Base-by-base conservation (phyloP, 2,329 filamentous ascomycete genomes). In the Davidsoniella neocaledoniae region DNA sequence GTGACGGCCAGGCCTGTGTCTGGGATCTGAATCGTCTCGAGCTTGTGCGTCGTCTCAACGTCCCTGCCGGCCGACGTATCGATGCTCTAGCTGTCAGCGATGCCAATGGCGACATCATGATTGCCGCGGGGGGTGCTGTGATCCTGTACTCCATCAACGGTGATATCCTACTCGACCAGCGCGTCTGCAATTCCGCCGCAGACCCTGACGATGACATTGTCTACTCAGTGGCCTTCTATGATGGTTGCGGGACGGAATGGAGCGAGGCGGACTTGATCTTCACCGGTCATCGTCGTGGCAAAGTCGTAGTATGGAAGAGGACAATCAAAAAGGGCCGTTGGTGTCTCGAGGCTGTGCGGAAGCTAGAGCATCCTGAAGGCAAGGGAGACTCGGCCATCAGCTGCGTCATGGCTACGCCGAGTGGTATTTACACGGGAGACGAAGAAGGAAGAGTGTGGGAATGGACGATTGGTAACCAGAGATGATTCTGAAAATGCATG, bases 11-110 rank as follows among this genome's bases (percentile, higher is more conserved):
- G 38, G 79, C 88, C 9, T 79, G 94, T 58, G 70, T 96, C 3
- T 98, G 91, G 91, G 91, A 96, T 62, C 72, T 98, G 3, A 98
- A 96, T 62, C 78, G 86, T 14, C 76, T 87, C 10, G 83, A 86
- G 48, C 94, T 94, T 58, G 80, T 96, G 5, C 77, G 86, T 42
- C 82, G 79, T 62, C 69, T 90, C 19, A 17, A 40, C 5, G 41
- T 47, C n/a, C 78, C 78, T 0, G 63, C 71, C 14, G 69, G 70
- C 2, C 71, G 75, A 4, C 64, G 70, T 0, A 68, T 76, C 2
- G 77, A 93, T 64, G 90, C 84, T 56, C 86, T 86, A 0, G 73
- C 75, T 9, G 87, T 98, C 63, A 94, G 94, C 60, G 88, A 94
- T 59, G 79, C 90, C 1, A 87, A 83, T 0, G 91, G 91, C 9